Conservation (phyloP, 2,329 filamentous ascomycete species). For the Aspergillus fructus region DNA sequence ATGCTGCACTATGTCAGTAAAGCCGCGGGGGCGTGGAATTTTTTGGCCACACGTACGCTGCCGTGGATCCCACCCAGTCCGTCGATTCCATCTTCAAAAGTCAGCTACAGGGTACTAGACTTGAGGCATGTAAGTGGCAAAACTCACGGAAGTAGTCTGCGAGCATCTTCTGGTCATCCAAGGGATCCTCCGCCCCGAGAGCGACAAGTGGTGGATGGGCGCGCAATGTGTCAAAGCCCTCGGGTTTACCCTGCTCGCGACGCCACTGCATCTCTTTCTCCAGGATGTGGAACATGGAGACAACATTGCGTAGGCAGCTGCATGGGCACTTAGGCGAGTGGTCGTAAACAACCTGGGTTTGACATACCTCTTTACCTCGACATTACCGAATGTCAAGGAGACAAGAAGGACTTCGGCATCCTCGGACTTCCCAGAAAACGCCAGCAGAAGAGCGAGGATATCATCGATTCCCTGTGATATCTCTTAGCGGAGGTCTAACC, state of each 20-base stretch:
- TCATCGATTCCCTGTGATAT: slow-evolving; percentile 73
- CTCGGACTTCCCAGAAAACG: slow-evolving; percentile 75
- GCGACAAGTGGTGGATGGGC: slow-evolving; percentile 78
- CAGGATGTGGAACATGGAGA: slow-evolving; percentile 87
- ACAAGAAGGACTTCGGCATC: slow-evolving; percentile 84
- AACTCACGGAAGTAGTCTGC: slow-evolving; percentile 79
- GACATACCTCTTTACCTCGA: slow-evolving; percentile 73
- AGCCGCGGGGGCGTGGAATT: no score
- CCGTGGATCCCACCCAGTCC: slow-evolving; percentile 73
- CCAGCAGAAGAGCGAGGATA: slow-evolving; percentile 81
- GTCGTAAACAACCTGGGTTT: background rate
- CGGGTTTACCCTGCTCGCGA: slow-evolving; percentile 61
- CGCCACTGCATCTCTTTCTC: slow-evolving; percentile 88
- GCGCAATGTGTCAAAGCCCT: slow-evolving; percentile 72
- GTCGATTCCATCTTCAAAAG: slow-evolving; percentile 65
- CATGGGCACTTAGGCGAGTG: background rate
- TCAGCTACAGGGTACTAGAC: background rate
- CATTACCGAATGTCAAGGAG: slow-evolving; percentile 91
- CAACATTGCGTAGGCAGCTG: slow-evolving; percentile 82
- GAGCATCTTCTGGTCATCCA: slow-evolving; percentile 78
- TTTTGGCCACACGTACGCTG: slow-evolving; percentile 35
- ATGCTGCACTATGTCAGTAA: slow-evolving; percentile 49
- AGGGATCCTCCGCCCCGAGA: slow-evolving; percentile 78
- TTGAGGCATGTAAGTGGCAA: slow-evolving; percentile 34
- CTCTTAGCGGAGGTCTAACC: background rate